Percentiles rank a stretch among this genome's conserved stretches.
phyloP scores from a whole-genome alignment of 352 stramenopile species.

The Phytopythium montanum region DNA sequence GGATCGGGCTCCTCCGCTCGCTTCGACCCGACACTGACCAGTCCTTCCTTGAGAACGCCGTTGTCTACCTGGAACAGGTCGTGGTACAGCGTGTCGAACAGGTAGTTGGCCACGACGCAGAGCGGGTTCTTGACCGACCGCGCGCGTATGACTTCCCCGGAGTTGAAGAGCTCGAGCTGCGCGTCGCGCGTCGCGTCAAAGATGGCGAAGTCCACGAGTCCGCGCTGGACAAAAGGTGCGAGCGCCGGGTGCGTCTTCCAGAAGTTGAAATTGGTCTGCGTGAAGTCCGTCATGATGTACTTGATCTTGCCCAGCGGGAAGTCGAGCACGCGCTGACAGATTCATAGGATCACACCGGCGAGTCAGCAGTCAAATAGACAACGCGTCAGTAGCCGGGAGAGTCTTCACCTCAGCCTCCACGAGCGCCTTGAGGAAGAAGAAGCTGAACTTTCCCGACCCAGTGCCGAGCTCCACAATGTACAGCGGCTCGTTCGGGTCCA shows the following conservation, averaged over 20 bases:
- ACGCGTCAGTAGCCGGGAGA: background rate
- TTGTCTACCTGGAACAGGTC: slow-evolving; percentile 88
- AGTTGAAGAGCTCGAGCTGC: slow-evolving; percentile 64
- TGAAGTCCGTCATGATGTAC: slow-evolving; percentile 96
- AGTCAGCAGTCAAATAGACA: background rate
- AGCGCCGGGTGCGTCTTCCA: slow-evolving; percentile 89
- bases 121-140: slow-evolving; percentile 81
- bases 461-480: slow-evolving; percentile 94
- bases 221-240: slow-evolving; percentile 78
- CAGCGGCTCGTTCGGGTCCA: slow-evolving; percentile 81
- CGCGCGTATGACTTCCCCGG: slow-evolving; percentile 43
- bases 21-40: slow-evolving; percentile 87
- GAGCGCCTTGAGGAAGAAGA: slow-evolving; percentile 92
- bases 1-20: slow-evolving; percentile 64
- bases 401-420: slow-evolving; percentile 47
- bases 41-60: slow-evolving; percentile 86
- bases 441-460: slow-evolving; percentile 93
- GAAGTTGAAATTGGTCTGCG: slow-evolving; percentile 92
- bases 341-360: background rate
- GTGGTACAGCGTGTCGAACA: slow-evolving; percentile 93
- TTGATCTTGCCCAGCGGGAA: slow-evolving; percentile 90
- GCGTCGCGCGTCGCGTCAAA: slow-evolving; percentile 92
- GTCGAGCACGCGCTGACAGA: slow-evolving; percentile 56
- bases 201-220: slow-evolving; percentile 91
- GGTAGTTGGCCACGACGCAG: slow-evolving; percentile 92